Evolutionary conservation across 371 early-diverging fungal species (phyloP).

Genomic region (Mucor plumbeus): DNA sequence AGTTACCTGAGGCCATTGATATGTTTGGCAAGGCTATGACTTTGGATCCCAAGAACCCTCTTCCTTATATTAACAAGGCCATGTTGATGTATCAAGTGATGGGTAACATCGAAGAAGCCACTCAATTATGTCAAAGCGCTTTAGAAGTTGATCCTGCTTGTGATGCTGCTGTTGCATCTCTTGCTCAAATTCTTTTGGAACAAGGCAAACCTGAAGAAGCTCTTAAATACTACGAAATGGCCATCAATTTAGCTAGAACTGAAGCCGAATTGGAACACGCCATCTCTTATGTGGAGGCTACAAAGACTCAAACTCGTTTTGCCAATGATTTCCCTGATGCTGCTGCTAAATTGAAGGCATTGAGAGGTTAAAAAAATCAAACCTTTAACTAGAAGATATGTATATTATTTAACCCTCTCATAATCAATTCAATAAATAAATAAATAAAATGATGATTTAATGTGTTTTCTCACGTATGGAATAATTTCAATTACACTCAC

Average conservation of each 20-base stretch:
- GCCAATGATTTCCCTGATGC: conserved; percentile 53
- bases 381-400: background rate
- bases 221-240: conserved; percentile 81
- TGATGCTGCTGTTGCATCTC: conserved; percentile 93
- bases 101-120: conserved; percentile 78
- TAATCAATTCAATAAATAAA: background rate
- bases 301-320: conserved; percentile 54
- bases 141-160: conserved; percentile 91
- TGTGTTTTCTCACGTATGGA: no score
- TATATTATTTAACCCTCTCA: background rate
- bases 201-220: conserved; percentile 88
- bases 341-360: conserved; percentile 45
- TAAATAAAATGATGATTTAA: background rate
- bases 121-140: conserved; percentile 79
- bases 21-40: conserved; percentile 81
- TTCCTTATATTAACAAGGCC: conserved; percentile 97
- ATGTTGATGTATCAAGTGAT: conserved; percentile 85
- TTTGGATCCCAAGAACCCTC: conserved; percentile 75
- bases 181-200: conserved; percentile 88
- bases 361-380: conserved; percentile 28
- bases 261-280: conserved; percentile 90
- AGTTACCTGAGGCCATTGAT: conserved; percentile 73
- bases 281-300: conserved; percentile 76
- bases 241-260: conserved; percentile 86
- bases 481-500: no score